Evolutionary conservation across 2,329 filamentous ascomycete species (phyloP).

Genomic region (Aspergillus thermomutatus): DNA sequence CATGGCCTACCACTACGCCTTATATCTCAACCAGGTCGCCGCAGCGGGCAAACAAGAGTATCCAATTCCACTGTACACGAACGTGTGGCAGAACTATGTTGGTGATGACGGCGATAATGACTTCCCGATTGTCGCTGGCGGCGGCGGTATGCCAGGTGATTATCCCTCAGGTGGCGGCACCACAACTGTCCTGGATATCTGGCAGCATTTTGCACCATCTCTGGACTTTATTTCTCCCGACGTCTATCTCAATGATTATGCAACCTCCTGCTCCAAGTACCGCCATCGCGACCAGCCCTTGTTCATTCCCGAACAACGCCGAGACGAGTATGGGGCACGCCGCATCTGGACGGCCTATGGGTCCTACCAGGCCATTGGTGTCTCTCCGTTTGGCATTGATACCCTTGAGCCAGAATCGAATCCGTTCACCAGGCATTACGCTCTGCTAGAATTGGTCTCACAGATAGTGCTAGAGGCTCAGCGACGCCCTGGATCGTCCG

Average conservation of each 20-base stretch:
- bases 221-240: constrained; percentile 50
- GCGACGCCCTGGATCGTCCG: constrained; percentile 23
- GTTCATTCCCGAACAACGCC: constrained; percentile 48
- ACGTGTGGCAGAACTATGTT: constrained; percentile 47
- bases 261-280: constrained; percentile 40
- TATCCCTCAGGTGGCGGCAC: constrained; percentile 49
- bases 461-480: constrained; percentile 42
- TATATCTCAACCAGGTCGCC: constrained; percentile 42
- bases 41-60: constrained; percentile 41
- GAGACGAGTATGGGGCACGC: constrained; percentile 43
- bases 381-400: constrained; percentile 43
- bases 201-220: constrained; percentile 41
- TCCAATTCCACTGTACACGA: constrained; percentile 44
- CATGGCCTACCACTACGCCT: constrained; percentile 47
- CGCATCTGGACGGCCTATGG: constrained; percentile 41
- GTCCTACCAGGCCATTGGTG: constrained; percentile 33
- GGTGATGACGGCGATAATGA: constrained; percentile 29
- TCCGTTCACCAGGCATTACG: constrained; percentile 34
- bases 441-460: constrained; percentile 34
- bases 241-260: constrained; percentile 48
- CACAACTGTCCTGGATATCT: constrained; percentile 45
- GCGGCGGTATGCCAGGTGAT: constrained; percentile 42
- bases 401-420: constrained; percentile 31
- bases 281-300: constrained; percentile 41
- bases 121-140: constrained; percentile 40